These are phyloP conservation scores for Viridothelium virens DNA, from an alignment of 495 filamentous ascomycete species.

Conservation along the genomic window DNA sequence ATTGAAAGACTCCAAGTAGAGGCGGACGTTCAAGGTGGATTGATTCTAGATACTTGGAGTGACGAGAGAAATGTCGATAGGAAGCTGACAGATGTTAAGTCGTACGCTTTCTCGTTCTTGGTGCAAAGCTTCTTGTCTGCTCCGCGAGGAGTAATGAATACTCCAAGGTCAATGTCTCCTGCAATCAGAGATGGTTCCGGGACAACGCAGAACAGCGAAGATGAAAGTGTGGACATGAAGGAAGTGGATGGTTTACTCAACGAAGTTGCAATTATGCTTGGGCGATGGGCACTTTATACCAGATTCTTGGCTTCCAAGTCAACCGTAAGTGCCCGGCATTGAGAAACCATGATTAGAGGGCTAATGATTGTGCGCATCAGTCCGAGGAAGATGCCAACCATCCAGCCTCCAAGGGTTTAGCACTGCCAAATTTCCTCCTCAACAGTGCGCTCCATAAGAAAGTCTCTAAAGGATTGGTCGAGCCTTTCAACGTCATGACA, in stretches of 20 bases:
- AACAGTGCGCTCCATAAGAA: constrained; percentile 72
- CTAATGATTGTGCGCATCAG: not conserved
- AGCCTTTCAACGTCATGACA: constrained; percentile 78
- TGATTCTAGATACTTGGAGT: constrained; percentile 88
- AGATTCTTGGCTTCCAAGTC: constrained; percentile 82
- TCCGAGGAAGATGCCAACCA: not conserved
- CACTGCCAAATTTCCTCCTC: constrained; percentile 58
- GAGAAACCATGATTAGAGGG: not conserved
- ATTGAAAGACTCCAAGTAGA: constrained; percentile 90
- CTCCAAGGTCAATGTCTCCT: constrained; percentile 54
- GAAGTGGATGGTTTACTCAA: constrained; percentile 80
- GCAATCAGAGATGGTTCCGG: constrained; percentile 49
- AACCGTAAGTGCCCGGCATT: constrained; percentile 46
- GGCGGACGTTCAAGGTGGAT: constrained; percentile 94
- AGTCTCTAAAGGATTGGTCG: constrained; percentile 59
- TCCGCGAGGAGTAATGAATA: constrained; percentile 25
- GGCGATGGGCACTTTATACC: constrained; percentile 85
- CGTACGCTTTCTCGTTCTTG: constrained; percentile 92
- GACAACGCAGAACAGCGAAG: constrained; percentile 53
- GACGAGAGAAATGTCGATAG: constrained; percentile 80
- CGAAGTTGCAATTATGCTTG: constrained; percentile 84
- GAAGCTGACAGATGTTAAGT: constrained; percentile 86
- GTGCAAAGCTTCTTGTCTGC: constrained; percentile 85
- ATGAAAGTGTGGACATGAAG: constrained; percentile 91
- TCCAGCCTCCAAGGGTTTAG: constrained; percentile 14